phyloP scores from a whole-genome alignment of 176 grass and related monocot species.

The Bonia amplexicaulis region DNA sequence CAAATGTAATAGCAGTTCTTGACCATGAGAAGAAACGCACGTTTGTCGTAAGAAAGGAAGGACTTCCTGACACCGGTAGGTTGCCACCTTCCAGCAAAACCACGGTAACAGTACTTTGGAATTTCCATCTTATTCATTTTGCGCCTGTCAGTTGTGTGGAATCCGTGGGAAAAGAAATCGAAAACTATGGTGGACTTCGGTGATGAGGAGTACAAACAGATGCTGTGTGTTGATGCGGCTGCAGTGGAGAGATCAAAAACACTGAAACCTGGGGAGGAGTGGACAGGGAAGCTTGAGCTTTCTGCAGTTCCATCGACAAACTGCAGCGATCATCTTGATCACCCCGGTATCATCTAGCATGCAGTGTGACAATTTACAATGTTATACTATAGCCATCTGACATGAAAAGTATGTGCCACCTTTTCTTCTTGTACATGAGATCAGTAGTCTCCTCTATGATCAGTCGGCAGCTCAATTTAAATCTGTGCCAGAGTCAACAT shows the following conservation, averaged over 20 bases:
- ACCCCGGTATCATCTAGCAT: constrained; percentile 36
- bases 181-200: constrained; percentile 64
- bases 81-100: background rate
- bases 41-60: constrained; percentile 77
- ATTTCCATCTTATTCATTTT: background rate
- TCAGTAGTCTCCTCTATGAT: background rate
- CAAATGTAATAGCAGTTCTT: constrained; percentile 81
- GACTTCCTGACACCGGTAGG: constrained; percentile 82
- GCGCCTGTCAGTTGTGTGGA: constrained; percentile 68
- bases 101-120: background rate
- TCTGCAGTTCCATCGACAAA: constrained; percentile 67
- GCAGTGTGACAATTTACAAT: background rate
- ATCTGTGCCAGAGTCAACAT: background rate
- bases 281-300: constrained; percentile 85
- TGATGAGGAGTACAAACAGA: constrained; percentile 92
- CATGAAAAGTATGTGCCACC: background rate
- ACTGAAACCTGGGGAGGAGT: constrained; percentile 80
- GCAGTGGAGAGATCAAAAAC: constrained; percentile 56
- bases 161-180: constrained; percentile 88
- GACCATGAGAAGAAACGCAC: constrained; percentile 96
- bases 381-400: background rate
- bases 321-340: constrained; percentile 76
- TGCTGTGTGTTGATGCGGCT: constrained; percentile 81
- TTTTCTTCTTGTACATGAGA: constrained; percentile 26
- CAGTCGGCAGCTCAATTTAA: background rate